These are phyloP conservation scores for Penicillium flavigenum DNA, from an alignment of 495 filamentous ascomycete genomes.

Conservation along the genomic window DNA sequence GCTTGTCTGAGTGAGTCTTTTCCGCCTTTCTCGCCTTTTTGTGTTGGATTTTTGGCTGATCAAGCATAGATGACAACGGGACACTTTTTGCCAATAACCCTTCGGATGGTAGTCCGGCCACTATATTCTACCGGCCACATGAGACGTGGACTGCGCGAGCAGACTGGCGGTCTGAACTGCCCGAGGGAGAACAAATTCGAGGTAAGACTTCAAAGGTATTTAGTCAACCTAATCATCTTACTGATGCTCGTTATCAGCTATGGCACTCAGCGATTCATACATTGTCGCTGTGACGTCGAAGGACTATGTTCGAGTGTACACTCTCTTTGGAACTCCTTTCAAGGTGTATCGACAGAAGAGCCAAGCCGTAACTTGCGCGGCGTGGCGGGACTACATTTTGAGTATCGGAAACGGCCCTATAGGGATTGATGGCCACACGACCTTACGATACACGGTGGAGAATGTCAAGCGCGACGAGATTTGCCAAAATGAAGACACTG, in stretches of 20 bases:
- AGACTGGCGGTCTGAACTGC: conserved; percentile 87
- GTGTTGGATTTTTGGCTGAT: conserved; percentile 27
- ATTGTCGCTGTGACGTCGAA: conserved; percentile 80
- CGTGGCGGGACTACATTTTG: conserved; percentile 90
- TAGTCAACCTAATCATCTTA: neutral
- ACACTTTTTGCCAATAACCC: conserved; percentile 83
- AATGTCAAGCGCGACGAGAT: conserved; percentile 92
- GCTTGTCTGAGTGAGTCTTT: conserved; percentile 68
- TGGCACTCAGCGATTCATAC: conserved; percentile 90
- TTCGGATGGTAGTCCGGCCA: conserved; percentile 64
- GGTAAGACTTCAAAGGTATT: conserved; percentile 31
- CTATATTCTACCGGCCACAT: conserved; percentile 94
- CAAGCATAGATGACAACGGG: conserved; percentile 67
- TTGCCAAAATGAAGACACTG: conserved; percentile 86
- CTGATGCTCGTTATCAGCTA: conserved; percentile 47
- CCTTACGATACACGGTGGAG: conserved; percentile 82
- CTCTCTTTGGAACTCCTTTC: conserved; percentile 85
- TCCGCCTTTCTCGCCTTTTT: neutral
- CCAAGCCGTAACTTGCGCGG: conserved; percentile 86
- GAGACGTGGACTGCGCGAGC: conserved; percentile 90
- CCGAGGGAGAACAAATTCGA: conserved; percentile 73
- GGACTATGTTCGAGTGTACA: conserved; percentile 89
- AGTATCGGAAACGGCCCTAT: conserved; percentile 91
- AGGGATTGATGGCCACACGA: conserved; percentile 67
- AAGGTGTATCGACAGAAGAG: conserved; percentile 89